These are phyloP conservation scores for Arachnomyces sp. DNA, from an alignment of 2,329 filamentous ascomycete genomes.

Conservation along the genomic window DNA sequence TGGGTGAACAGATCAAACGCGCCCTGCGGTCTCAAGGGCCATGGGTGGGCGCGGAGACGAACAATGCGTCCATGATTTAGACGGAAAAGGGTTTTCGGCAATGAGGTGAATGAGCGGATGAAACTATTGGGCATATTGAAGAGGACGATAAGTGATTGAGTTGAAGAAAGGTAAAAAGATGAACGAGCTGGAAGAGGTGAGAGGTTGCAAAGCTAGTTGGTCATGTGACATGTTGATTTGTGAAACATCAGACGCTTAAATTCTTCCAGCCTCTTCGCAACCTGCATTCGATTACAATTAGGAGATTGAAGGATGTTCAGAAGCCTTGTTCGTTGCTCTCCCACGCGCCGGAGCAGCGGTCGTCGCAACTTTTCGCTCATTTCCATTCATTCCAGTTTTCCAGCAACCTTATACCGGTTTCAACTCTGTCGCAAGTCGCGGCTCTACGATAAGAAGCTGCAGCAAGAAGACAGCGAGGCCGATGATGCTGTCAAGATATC, in stretches of 20 bases:
- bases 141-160: too few species aligned
- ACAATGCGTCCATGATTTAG: slow-evolving; percentile 1
- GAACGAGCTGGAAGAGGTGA: too few species aligned
- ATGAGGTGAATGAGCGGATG: slow-evolving; percentile 2
- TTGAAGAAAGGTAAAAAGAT: too few species aligned
- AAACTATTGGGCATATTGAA: too few species aligned
- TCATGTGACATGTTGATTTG: too few species aligned
- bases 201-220: too few species aligned
- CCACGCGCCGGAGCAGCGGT: too few species aligned
- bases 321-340: too few species aligned
- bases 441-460: slow-evolving; percentile 6
- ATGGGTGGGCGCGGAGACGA: slow-evolving; percentile 1
- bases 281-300: too few species aligned
- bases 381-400: slow-evolving; percentile 5
- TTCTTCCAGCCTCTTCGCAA: too few species aligned
- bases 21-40: neutral
- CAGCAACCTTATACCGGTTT: slow-evolving; percentile 10
- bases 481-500: slow-evolving; percentile 7
- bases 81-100: slow-evolving; percentile 3
- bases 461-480: slow-evolving; percentile 6
- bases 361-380: slow-evolving; percentile 4
- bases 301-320: too few species aligned
- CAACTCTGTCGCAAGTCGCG: slow-evolving; percentile 4
- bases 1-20: slow-evolving; percentile 5
- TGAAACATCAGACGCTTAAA: too few species aligned